These are phyloP conservation scores for Margaritispora aquatica DNA, from an alignment of 495 filamentous ascomycete species.

Conservation along the genomic window DNA sequence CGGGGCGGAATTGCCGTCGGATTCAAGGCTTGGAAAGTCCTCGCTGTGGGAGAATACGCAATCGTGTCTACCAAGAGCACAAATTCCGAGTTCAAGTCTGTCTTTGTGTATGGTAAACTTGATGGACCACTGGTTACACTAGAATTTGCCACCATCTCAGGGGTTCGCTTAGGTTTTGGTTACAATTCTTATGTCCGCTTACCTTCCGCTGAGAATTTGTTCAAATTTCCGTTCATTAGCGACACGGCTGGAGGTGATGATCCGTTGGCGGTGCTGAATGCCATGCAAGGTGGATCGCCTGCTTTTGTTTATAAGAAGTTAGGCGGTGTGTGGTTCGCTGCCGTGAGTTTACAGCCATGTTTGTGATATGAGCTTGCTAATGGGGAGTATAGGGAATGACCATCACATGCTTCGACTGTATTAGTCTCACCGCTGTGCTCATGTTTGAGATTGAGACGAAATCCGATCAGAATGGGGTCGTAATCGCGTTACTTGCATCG, in stretches of 20 bases:
- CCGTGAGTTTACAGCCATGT: not conserved
- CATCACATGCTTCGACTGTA: conserved; percentile 21
- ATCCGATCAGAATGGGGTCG: conserved; percentile 17
- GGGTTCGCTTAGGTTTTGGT: conserved; percentile 37
- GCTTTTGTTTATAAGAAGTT: not conserved
- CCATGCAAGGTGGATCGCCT: not conserved
- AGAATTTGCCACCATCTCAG: conserved; percentile 34
- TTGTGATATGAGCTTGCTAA: not conserved
- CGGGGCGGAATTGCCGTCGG: conserved; percentile 33
- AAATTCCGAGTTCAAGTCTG: conserved; percentile 25
- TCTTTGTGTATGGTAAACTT: conserved; percentile 27
- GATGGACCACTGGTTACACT: conserved; percentile 38
- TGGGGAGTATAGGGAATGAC: not conserved
- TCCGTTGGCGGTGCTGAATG: conserved; percentile 15
- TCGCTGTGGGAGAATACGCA: conserved; percentile 34
- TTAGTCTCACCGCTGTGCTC: conserved; percentile 33
- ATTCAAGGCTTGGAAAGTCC: conserved; percentile 31
- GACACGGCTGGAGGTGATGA: conserved; percentile 9
- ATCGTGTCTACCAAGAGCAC: not conserved
- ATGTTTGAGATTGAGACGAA: conserved; percentile 24
- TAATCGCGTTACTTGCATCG: conserved; percentile 34
- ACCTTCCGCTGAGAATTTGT: conserved; percentile 29
- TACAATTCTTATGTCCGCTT: conserved; percentile 33
- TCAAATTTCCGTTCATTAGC: conserved; percentile 35
- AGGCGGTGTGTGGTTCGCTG: conserved; percentile 7